Evolutionary conservation across 164 flowering plant genomes (phyloP).

Genomic region (Sedum album): DNA sequence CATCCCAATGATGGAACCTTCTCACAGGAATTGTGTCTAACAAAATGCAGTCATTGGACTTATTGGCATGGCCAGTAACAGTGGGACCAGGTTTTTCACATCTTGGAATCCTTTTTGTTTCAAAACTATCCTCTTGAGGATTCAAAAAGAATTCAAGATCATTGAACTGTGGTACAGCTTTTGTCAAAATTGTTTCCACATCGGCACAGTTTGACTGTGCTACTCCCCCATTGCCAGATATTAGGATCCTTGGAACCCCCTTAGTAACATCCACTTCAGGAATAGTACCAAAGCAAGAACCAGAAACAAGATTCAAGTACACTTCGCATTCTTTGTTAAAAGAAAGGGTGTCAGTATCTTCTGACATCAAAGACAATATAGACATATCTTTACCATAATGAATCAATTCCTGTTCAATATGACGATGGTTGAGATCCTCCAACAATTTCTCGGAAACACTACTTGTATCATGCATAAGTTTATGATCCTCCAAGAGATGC

Average conservation of each 20-base stretch:
- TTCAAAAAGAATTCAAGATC: slow-evolving; percentile 70
- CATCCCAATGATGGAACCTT: slow-evolving; percentile 21
- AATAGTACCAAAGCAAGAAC: slow-evolving; percentile 12
- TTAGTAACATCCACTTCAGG: slow-evolving; percentile 15
- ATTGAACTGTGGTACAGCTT: slow-evolving; percentile 41
- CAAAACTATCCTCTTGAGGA: slow-evolving; percentile 30
- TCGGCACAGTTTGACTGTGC: slow-evolving; percentile 16
- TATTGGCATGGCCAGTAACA: slow-evolving; percentile 16
- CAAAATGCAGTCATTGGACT: slow-evolving; percentile 14
- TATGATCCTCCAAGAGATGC: slow-evolving; percentile 59
- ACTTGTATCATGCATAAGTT: slow-evolving; percentile 22
- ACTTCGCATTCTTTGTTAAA: background rate
- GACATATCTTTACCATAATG: background rate
- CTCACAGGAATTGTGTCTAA: slow-evolving; percentile 16
- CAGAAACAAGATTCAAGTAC: slow-evolving; percentile 15
- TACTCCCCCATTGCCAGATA: slow-evolving; percentile 18
- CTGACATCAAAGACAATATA: background rate
- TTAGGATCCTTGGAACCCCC: slow-evolving; percentile 20
- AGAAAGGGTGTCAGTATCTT: background rate
- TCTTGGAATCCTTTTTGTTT: slow-evolving; percentile 21
- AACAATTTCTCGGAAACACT: slow-evolving; percentile 24
- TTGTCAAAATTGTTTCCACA: slow-evolving; percentile 26
- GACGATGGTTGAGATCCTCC: slow-evolving; percentile 25
- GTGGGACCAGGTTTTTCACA: slow-evolving; percentile 15
- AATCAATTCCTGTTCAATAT: slow-evolving; percentile 13